Evolutionary conservation across 306 rosid species (phyloP).

Genomic region (Sindora glabra): DNA sequence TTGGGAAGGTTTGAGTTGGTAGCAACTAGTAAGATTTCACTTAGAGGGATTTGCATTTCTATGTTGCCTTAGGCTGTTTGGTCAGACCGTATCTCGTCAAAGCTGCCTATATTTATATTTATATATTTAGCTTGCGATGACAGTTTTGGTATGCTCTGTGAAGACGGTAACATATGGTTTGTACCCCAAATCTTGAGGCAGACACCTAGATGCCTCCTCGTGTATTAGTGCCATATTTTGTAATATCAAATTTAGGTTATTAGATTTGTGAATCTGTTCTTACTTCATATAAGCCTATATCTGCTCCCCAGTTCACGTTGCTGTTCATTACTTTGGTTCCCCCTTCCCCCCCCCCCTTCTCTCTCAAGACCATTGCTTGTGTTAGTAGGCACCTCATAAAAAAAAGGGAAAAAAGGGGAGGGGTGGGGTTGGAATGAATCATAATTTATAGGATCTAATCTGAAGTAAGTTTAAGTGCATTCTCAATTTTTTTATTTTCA

Average conservation of each 20-base stretch:
- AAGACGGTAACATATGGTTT: constrained; percentile 31
- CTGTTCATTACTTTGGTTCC: background rate
- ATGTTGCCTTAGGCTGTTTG: constrained; percentile 38
- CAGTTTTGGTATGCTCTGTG: constrained; percentile 36
- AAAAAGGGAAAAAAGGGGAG: too few species aligned
- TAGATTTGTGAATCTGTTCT: constrained; percentile 12
- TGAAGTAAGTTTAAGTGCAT: too few species aligned
- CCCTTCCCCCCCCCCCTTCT: background rate
- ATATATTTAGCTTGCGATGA: constrained; percentile 30
- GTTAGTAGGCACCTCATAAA: too few species aligned
- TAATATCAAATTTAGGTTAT: constrained; percentile 20
- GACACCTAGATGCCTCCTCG: constrained; percentile 24
- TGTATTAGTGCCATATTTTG: constrained; percentile 35
- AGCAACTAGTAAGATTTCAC: constrained; percentile 34
- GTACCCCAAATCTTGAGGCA: constrained; percentile 30
- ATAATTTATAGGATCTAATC: too few species aligned
- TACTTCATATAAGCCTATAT: too few species aligned
- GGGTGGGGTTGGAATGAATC: too few species aligned
- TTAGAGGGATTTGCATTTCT: constrained; percentile 33
- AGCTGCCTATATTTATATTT: constrained; percentile 22
- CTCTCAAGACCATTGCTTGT: too few species aligned
- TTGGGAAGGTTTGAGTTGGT: constrained; percentile 31
- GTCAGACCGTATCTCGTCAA: constrained; percentile 28
- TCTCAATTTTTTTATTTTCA: too few species aligned
- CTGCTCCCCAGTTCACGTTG: too few species aligned